Evolutionary conservation across 1,284 basidiomycete species (phyloP), one percentile per base, ranked within the genome.

Genomic region (Trichosporon sp.): DNA sequence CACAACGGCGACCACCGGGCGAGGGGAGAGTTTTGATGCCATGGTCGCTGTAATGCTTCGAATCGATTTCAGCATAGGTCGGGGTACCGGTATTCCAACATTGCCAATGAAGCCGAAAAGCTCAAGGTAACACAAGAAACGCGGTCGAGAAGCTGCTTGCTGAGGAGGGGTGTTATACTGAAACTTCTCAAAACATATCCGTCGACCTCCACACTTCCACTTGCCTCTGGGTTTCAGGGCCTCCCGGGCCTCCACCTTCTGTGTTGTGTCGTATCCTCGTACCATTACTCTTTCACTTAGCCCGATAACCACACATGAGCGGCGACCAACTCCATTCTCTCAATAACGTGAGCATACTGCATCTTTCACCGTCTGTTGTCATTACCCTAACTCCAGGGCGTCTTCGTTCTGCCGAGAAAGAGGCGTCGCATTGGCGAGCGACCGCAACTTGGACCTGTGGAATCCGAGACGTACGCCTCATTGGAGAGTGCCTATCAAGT

Each of bases 1-100:
- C 71, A 95, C 92, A 67, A 99, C 90, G 10, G 92, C 89, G 67
- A 98, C 78, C 51, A 84, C 75, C 10, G 76, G 71, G 1, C 80
- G 76, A 21, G 66, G 26, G 0, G 40, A 65, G 32, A 12, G 37
- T 26, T 19, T 7, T 10, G 32, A 16, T 3, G 48, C 31, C 70
- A 63, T 63, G 31, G n/a, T 32, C 4, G 59, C 4, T 10, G 32
- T 37, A 14, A 35, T 14, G 32, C 59, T 63, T 37, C 59, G 51
- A 5, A 54, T 19, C n/a, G 51, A 19, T 11, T 26, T 54, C 19
- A 54, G 21, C 51, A 54, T 54, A 26, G n/a, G 21, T 10, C 19
- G 7, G 2, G 8, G 4, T 6, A 5, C 16, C 43, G 16, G 43
- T 46, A 6, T 4, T 46, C 4, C 43, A 16, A 14, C 43, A 46